phyloP scores from a whole-genome alignment of 768 basidiomycete genomes.

The Lactarius trivialis region DNA sequence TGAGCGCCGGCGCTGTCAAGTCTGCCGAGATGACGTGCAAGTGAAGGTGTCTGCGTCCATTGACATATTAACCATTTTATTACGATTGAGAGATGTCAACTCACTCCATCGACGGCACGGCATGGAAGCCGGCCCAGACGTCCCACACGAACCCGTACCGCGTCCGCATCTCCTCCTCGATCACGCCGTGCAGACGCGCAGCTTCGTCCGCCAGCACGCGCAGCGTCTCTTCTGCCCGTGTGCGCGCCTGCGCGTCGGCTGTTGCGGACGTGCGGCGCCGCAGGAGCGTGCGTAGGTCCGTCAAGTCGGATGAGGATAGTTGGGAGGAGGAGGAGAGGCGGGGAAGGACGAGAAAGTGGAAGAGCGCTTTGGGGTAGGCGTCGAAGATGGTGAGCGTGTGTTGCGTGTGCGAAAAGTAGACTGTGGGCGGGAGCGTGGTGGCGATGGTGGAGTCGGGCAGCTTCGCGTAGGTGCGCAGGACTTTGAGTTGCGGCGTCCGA shows the following conservation, averaged over 20 bases:
- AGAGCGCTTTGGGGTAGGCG: slow-evolving; percentile 74
- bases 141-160: slow-evolving; percentile 71
- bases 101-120: slow-evolving; percentile 78
- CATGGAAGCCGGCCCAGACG: slow-evolving; percentile 81
- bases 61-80: no score
- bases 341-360: slow-evolving; percentile 86
- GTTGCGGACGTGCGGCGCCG: slow-evolving; percentile 32
- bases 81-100: no score
- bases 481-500: slow-evolving; percentile 32
- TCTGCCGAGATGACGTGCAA: slow-evolving; percentile 83
- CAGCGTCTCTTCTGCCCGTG: slow-evolving; percentile 43
- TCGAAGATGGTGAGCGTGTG: slow-evolving; percentile 65
- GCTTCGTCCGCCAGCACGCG: slow-evolving; percentile 51
- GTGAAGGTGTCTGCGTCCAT: slow-evolving; percentile 59
- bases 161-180: slow-evolving; percentile 74
- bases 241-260: slow-evolving; percentile 46
- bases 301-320: neutral
- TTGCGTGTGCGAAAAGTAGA: slow-evolving; percentile 51
- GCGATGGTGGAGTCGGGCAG: slow-evolving; percentile 35
- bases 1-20: slow-evolving; percentile 59
- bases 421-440: slow-evolving; percentile 44
- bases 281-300: slow-evolving; percentile 11
- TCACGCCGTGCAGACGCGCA: slow-evolving; percentile 45
- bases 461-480: slow-evolving; percentile 57
- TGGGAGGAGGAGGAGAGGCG: slow-evolving; percentile 33